These are phyloP conservation scores for Hygrocybe punicea DNA, from an alignment of 768 basidiomycete genomes.

Conservation along the genomic window DNA sequence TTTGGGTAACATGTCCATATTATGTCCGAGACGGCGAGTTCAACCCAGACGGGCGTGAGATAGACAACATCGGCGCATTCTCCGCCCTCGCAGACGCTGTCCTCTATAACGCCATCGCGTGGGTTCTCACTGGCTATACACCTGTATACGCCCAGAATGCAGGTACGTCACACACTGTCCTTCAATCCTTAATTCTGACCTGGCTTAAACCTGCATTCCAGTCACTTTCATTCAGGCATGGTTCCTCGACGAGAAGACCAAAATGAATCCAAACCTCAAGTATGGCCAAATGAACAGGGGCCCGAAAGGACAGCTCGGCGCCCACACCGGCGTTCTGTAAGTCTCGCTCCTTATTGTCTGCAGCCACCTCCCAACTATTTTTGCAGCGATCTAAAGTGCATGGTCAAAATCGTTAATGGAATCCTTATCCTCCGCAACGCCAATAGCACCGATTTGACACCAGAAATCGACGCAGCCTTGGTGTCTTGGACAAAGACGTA, in stretches of 20 bases:
- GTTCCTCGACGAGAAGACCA: conserved; percentile 56
- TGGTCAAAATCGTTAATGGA: conserved; percentile 53
- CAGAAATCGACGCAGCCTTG: conserved; percentile 48
- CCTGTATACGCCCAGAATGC: conserved; percentile 42
- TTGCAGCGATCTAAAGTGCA: conserved; percentile 53
- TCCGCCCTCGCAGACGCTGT: conserved; percentile 54
- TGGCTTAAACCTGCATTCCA: conserved; percentile 11
- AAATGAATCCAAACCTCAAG: conserved; percentile 64
- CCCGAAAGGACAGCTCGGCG: conserved; percentile 38
- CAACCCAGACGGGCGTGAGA: conserved; percentile 58
- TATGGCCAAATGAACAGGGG: conserved; percentile 52
- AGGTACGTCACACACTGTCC: conserved; percentile 25
- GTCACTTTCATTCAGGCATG: conserved; percentile 50
- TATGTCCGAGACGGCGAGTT: conserved; percentile 55
- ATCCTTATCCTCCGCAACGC: conserved; percentile 52
- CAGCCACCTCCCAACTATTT: background rate
- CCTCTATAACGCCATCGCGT: conserved; percentile 60
- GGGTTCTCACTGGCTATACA: conserved; percentile 41
- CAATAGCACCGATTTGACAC: conserved; percentile 51
- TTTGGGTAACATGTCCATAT: conserved; percentile 60
- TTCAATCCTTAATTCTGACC: background rate
- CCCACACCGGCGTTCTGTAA: conserved; percentile 55
- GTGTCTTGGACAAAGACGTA: conserved; percentile 51
- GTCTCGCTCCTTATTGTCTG: conserved; percentile 15
- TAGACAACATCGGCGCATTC: conserved; percentile 57